These are phyloP conservation scores for Penicillium roqueforti DNA, from an alignment of 495 filamentous ascomycete genomes.

Conservation along the genomic window DNA sequence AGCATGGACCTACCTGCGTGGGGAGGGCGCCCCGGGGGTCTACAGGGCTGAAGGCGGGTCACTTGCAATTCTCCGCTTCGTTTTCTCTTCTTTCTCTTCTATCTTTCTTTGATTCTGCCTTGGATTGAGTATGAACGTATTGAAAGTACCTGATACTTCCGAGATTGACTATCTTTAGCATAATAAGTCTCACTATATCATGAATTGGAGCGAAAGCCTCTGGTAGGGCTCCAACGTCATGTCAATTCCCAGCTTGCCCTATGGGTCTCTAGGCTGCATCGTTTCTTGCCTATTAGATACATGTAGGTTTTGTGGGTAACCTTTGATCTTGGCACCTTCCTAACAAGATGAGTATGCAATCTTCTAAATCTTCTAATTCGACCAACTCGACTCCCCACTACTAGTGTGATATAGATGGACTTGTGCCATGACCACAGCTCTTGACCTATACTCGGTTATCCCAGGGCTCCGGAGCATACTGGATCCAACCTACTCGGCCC, in stretches of 20 bases:
- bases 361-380: constrained; percentile 7
- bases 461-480: no score
- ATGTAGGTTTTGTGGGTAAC: constrained; percentile 12
- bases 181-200: background rate
- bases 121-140: background rate
- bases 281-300: constrained; percentile 22
- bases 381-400: background rate
- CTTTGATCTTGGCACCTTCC: constrained; percentile 2
- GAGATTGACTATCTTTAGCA: background rate
- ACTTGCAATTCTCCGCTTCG: background rate
- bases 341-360: background rate
- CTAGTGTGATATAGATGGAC: background rate
- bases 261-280: constrained; percentile 28
- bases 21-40: background rate
- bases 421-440: background rate
- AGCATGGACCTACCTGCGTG: background rate
- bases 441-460: background rate
- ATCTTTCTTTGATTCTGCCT: background rate
- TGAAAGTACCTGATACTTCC: background rate
- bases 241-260: constrained; percentile 6
- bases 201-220: background rate
- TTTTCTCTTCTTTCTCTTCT: background rate
- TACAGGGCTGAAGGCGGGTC: constrained; percentile 24
- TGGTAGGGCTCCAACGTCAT: background rate
- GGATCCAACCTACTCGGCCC: no score